Evolutionary conservation across 805 yeast genomes (phyloP).

Genomic region (Saccharomycopsis javanensis): DNA sequence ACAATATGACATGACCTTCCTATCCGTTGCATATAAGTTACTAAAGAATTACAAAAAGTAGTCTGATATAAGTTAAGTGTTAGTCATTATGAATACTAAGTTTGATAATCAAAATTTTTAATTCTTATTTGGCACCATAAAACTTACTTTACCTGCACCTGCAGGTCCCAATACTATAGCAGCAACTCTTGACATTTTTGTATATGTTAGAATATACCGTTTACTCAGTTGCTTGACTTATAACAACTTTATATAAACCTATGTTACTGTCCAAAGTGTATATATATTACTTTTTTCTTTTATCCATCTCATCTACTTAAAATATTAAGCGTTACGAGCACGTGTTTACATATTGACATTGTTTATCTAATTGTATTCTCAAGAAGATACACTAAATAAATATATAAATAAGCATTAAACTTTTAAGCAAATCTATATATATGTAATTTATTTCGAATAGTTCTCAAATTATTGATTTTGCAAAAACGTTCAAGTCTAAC

Average conservation of each 20-base stretch:
- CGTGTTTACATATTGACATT: background rate
- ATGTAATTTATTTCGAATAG: no score
- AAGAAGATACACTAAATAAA: no score
- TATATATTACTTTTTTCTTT: background rate
- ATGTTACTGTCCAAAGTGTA: no score
- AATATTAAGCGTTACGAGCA: background rate
- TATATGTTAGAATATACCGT: no score
- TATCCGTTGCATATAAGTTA: constrained; percentile 76
- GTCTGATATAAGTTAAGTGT: constrained; percentile 29
- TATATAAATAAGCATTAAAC: no score
- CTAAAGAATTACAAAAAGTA: constrained; percentile 83
- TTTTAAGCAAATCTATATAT: no score
- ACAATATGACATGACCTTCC: constrained; percentile 94
- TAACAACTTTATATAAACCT: no score
- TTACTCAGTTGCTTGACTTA: no score
- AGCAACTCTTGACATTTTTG: constrained; percentile 83
- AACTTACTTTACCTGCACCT: constrained; percentile 71
- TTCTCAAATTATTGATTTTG: no score
- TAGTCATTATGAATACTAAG: no score
- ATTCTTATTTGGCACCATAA: background rate
- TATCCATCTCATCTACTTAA: background rate
- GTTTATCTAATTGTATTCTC: no score
- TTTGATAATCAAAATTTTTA: no score
- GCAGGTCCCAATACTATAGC: constrained; percentile 94
- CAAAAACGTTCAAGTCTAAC: background rate